These are phyloP conservation scores for Mollisia scopiformis DNA, from an alignment of 2,329 filamentous ascomycete species.

Conservation along the genomic window DNA sequence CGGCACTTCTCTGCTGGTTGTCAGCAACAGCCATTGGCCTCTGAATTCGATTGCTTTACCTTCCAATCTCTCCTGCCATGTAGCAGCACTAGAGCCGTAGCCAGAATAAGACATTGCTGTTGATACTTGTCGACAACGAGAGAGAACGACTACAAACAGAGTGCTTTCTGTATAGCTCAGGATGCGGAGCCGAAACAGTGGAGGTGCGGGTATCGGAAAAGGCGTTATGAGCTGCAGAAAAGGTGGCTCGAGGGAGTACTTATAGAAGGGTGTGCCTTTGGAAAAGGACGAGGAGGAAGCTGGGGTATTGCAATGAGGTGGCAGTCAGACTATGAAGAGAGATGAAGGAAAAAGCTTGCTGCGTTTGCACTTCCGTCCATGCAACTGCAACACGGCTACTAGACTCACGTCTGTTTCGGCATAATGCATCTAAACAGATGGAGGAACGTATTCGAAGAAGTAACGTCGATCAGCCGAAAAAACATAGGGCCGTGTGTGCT, in stretches of 20 bases:
- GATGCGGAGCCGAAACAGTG: constrained; percentile 31
- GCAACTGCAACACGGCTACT: constrained; percentile 36
- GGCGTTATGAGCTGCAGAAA: constrained; percentile 38
- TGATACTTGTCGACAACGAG: constrained; percentile 13
- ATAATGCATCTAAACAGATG: constrained; percentile 36
- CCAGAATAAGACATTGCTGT: constrained; percentile 36
- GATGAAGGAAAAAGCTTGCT: constrained; percentile 26
- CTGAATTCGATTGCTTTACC: constrained; percentile 34
- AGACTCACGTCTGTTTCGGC: constrained; percentile 37
- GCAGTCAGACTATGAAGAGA: constrained; percentile 32
- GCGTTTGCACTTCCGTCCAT: constrained; percentile 35
- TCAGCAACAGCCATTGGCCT: constrained; percentile 26
- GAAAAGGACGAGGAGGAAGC: constrained; percentile 11
- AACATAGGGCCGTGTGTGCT: constrained; percentile 35
- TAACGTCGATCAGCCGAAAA: constrained; percentile 37
- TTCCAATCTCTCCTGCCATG: constrained; percentile 43
- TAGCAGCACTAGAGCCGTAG: constrained; percentile 29
- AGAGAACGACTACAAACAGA: constrained; percentile 15
- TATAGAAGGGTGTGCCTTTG: constrained; percentile 30
- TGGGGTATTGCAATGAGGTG: constrained; percentile 35
- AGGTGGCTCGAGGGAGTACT: constrained; percentile 32
- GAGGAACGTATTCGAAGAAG: constrained; percentile 34
- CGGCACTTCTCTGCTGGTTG: constrained; percentile 57
- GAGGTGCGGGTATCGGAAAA: constrained; percentile 30
- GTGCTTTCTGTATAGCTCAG: constrained; percentile 26